Conservation (phyloP, 169 alveolate genomes). For the Eimeria tenella region DNA sequence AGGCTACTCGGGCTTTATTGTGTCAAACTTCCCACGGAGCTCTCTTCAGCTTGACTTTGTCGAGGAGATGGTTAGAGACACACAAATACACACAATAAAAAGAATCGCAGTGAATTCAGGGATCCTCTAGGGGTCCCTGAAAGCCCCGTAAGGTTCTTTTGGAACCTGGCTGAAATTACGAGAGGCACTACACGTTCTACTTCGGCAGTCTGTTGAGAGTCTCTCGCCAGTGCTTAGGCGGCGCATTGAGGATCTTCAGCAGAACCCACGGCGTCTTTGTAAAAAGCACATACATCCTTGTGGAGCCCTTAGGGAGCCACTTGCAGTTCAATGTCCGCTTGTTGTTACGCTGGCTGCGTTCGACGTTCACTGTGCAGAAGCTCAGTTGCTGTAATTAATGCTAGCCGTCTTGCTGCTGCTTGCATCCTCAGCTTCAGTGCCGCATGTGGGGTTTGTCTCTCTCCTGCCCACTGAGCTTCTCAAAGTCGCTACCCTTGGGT, state of each 20-base stretch:
- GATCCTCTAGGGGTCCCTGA: neutral
- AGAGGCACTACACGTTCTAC: no score
- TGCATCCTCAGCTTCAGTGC: constrained; percentile 55
- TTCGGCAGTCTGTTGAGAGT: no score
- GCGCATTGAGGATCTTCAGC: no score
- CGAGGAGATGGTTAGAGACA: constrained; percentile 39
- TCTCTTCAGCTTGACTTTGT: constrained; percentile 33
- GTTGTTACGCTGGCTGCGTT: no score
- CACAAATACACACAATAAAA: neutral
- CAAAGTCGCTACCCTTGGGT: constrained; percentile 47
- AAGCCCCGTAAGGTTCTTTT: neutral
- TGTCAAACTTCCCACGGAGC: constrained; percentile 56
- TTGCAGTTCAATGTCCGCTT: no score
- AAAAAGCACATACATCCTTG: neutral
- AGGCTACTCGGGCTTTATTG: constrained; percentile 53
- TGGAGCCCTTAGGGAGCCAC: neutral
- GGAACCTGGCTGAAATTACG: no score
- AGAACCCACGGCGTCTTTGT: no score
- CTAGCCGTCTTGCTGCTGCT: constrained; percentile 14
- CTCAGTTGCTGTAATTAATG: neutral
- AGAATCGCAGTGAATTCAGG: no score
- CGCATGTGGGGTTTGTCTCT: neutral
- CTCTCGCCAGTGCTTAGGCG: no score
- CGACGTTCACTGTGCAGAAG: no score
- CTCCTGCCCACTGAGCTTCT: neutral